These are phyloP conservation scores for Apophysomyces sp. DNA, from an alignment of 371 early-diverging fungal species.

Conservation along the genomic window DNA sequence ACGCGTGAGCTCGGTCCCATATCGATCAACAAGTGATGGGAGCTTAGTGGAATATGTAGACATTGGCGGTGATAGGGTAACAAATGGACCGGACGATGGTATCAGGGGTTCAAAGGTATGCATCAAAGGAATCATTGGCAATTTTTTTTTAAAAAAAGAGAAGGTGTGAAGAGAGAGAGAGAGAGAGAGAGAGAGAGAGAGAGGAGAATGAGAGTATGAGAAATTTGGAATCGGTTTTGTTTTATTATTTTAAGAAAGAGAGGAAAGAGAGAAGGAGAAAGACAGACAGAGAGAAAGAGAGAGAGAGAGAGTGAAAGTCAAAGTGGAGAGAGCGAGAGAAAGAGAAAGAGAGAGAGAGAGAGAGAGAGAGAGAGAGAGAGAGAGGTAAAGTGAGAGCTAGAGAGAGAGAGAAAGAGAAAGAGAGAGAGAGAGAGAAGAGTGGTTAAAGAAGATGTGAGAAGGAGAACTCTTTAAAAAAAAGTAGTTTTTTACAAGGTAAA, in stretches of 20 bases:
- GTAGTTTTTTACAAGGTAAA: no score
- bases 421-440: slow-evolving; percentile 8
- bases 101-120: neutral
- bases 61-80: neutral
- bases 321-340: slow-evolving; percentile 5
- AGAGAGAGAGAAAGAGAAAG: neutral
- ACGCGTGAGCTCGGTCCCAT: neutral
- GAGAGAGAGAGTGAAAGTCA: neutral
- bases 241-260: slow-evolving; percentile 2
- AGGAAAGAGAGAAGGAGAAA: neutral
- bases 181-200: no score
- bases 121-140: neutral
- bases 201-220: neutral
- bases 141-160: no score
- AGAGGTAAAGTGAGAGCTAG: slow-evolving; percentile 5
- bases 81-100: neutral
- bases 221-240: neutral
- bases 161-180: no score
- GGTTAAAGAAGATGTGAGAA: neutral
- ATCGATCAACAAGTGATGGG: slow-evolving; percentile 16
- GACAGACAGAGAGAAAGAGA: slow-evolving; percentile 1
- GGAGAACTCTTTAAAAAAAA: neutral
- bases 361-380: slow-evolving; percentile 6
- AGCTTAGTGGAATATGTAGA: neutral
- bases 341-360: neutral